Conservation (phyloP, 176 grass and related monocot species). For the Cocos nucifera region DNA sequence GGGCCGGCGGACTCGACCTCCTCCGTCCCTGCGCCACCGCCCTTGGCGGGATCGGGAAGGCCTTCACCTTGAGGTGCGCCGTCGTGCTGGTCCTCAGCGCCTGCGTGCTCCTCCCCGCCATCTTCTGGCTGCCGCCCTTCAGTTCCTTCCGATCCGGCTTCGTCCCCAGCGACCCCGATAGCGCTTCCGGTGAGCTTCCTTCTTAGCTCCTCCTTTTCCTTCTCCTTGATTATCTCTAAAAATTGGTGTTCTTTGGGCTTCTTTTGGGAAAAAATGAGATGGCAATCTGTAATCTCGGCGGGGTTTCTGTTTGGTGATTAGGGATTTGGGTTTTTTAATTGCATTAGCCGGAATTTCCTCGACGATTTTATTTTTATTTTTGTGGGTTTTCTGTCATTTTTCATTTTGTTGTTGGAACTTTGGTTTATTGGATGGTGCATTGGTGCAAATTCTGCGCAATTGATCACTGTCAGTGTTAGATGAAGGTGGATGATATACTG, state of each 20-base stretch:
- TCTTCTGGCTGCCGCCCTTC: conserved; percentile 43
- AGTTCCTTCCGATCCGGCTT: conserved; percentile 11
- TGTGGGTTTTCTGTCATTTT: no score
- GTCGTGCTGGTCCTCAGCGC: conserved; percentile 35
- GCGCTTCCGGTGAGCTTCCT: conserved; percentile 29
- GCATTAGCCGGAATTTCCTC: no score
- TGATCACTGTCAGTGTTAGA: no score
- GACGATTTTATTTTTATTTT: no score
- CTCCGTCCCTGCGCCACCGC: not conserved
- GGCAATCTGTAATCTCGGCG: no score
- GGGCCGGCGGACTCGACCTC: conserved; percentile 15
- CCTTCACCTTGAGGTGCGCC: conserved; percentile 30
- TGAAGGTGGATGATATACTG: no score
- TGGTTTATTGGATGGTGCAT: no score
- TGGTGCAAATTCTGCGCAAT: no score
- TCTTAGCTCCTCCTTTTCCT: not conserved
- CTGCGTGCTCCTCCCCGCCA: conserved; percentile 37
- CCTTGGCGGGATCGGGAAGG: not conserved
- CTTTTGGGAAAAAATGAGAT: not conserved
- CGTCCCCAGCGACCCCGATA: conserved; percentile 33
- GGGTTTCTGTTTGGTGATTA: no score
- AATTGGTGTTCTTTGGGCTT: conserved; percentile 10
- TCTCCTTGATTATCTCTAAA: not conserved
- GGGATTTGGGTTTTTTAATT: no score
- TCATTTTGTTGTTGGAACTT: no score